Conservation (phyloP, 2,329 filamentous ascomycete genomes). For the Hypoxylon sp. region DNA sequence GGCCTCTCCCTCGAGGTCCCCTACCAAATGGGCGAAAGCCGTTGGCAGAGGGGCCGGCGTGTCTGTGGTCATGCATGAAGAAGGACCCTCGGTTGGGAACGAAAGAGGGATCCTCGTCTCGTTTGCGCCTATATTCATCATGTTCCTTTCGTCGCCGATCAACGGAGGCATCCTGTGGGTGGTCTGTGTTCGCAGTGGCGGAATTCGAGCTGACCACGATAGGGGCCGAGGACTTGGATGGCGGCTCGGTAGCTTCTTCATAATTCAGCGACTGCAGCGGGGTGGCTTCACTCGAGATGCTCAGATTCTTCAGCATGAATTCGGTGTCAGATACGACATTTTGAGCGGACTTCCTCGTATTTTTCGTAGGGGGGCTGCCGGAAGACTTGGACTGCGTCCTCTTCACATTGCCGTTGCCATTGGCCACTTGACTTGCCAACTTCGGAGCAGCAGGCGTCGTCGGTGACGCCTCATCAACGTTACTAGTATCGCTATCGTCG, state of each 20-base stretch:
- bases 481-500: conserved; percentile 75
- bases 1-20: conserved; percentile 73
- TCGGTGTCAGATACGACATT: conserved; percentile 67
- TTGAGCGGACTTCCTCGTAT: conserved; percentile 56
- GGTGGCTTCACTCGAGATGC: conserved; percentile 60
- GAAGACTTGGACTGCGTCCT: conserved; percentile 47
- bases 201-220: conserved; percentile 70
- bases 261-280: conserved; percentile 64
- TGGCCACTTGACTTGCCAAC: conserved; percentile 49
- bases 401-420: conserved; percentile 56
- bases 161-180: conserved; percentile 69
- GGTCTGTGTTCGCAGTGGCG: conserved; percentile 59
- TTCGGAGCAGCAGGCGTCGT: conserved; percentile 57
- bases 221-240: conserved; percentile 62
- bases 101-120: conserved; percentile 91
- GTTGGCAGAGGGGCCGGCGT: conserved; percentile 81
- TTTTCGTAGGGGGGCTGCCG: conserved; percentile 52
- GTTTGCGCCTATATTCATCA: conserved; percentile 89
- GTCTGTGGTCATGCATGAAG: conserved; percentile 95
- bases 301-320: conserved; percentile 70
- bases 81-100: conserved; percentile 95
- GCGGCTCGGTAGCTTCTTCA: conserved; percentile 58
- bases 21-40: conserved; percentile 81
- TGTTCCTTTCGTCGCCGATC: conserved; percentile 87
- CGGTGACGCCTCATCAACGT: conserved; percentile 70